A percentile compares a stretch with the other conserved stretches of the same genome.
Evolutionary conservation across 176 grass and related monocot species (phyloP).

Genomic region (Canna indica): DNA sequence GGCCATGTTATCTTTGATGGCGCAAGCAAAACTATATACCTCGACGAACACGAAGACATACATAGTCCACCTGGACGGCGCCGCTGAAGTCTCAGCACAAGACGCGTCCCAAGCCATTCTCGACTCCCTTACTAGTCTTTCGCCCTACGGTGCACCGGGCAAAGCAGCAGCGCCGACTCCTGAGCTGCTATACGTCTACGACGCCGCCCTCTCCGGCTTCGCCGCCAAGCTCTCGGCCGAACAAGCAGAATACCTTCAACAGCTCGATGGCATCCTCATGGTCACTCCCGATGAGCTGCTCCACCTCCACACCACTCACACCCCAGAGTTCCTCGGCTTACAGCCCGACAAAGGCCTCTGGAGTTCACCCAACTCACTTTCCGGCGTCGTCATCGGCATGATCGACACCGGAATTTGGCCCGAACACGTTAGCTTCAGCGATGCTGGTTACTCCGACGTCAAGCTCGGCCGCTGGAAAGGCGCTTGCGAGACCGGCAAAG

Average conservation of each 20-base stretch:
- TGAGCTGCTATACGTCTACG: neutral
- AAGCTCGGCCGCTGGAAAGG: neutral
- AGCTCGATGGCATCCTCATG: slow-evolving; percentile 2
- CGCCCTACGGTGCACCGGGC: no score
- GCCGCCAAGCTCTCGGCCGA: slow-evolving; percentile 5
- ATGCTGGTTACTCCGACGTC: neutral
- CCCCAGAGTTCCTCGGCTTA: slow-evolving; percentile 9
- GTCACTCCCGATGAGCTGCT: neutral
- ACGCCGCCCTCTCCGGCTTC: slow-evolving; percentile 13
- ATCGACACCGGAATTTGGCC: slow-evolving; percentile 15
- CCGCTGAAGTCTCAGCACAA: neutral
- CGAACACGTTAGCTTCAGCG: slow-evolving; percentile 8
- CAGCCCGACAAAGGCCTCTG: slow-evolving; percentile 7
- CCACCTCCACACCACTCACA: slow-evolving; percentile 11
- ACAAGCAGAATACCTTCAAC: neutral
- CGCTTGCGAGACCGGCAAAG: neutral
- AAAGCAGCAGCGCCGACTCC: neutral
- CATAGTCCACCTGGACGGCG: slow-evolving; percentile 4
- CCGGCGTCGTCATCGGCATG: slow-evolving; percentile 2
- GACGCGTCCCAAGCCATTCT: neutral
- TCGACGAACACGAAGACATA: neutral
- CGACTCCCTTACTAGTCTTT: neutral
- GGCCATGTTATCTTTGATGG: neutral
- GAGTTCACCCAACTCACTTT: neutral
- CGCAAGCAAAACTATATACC: neutral